Conservation (phyloP, 2,329 filamentous ascomycete genomes). For the Neurospora sp. region DNA sequence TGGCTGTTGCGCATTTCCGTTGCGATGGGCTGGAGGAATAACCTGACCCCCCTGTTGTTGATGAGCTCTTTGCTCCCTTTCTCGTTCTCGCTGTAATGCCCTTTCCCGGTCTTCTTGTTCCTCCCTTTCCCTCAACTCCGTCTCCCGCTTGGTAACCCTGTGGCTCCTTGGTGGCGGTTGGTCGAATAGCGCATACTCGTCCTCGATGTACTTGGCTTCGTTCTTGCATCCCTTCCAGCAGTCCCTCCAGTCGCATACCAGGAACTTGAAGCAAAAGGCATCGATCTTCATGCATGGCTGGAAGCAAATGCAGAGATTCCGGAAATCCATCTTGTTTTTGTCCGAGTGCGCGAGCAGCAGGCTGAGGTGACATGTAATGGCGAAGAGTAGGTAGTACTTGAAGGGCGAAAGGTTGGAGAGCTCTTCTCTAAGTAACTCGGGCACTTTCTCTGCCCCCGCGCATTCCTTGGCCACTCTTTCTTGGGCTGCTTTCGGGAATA, state of each 20-base stretch:
- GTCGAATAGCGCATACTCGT: slow-evolving; percentile 53
- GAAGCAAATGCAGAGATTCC: slow-evolving; percentile 93
- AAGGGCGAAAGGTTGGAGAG: slow-evolving; percentile 90
- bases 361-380: slow-evolving; percentile 92
- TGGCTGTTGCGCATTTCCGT: slow-evolving; percentile 1
- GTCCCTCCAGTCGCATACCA: slow-evolving; percentile 90
- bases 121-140: slow-evolving; percentile 26
- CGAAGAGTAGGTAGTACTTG: slow-evolving; percentile 96
- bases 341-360: slow-evolving; percentile 83
- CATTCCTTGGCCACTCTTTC: slow-evolving; percentile 72
- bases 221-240: slow-evolving; percentile 97
- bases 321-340: slow-evolving; percentile 97
- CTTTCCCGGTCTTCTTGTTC: slow-evolving; percentile 8
- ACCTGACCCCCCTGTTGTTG: slow-evolving; percentile 9
- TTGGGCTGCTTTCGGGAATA: slow-evolving; percentile 79
- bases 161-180: slow-evolving; percentile 37
- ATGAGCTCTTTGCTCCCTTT: slow-evolving; percentile 6
- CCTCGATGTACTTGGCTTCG: slow-evolving; percentile 67
- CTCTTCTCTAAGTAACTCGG: slow-evolving; percentile 79
- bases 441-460: slow-evolving; percentile 66
- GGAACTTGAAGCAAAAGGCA: slow-evolving; percentile 86
- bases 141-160: slow-evolving; percentile 13
- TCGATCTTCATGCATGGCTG: slow-evolving; percentile 97
- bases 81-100: slow-evolving; percentile 6
- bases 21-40: neutral